Evolutionary conservation across 1,284 basidiomycete genomes (phyloP), one percentile per base, ranked within the genome.

Genomic region (Ustilago sp.): DNA sequence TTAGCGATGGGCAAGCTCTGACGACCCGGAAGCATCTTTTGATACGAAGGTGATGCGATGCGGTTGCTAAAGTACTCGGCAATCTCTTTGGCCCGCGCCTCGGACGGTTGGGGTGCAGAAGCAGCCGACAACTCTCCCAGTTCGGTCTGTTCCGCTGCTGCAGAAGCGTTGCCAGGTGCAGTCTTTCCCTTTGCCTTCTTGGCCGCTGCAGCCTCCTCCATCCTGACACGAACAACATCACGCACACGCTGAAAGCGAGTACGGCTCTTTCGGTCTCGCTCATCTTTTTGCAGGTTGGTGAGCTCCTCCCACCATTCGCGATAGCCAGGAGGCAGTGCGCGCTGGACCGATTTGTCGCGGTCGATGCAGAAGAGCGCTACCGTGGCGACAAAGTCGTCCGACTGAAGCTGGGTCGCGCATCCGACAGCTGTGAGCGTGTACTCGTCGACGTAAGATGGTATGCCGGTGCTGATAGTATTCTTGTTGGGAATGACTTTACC

Each of bases 291-390:
- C 35, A 88, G 87, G 6, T 83, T 86, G 80, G 95, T 94, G 28
- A 98, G 88, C 86, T 98, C 94, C 67, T 94, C 93, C 97, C 97
- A 99, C 43, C 98, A 88, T 82, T 95, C 93, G 65, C 94, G 90
- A 85, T 92, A 97, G 11, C 90, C 89, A 0, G 92, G 88, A n/a
- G 95, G 94, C 28, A 99, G 88, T 34, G 81, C 79, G 19, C 86
- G 83, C 68, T 87, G 81, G 1, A 80, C 74, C 8, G 84, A 80
- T 36, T 83, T 80, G 59, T 84, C 83, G 19, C 82, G 80, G 31
- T 83, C 82, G 45, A 83, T 74, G 59, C 58, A 97, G 87, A 23
- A 90, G 35, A 99, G 88, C 0, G 94, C 95, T 32, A 96, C 87
- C 2, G 93, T 93, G 1, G 96, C 90, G 59, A 97, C 90, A 81